Base-by-base conservation (phyloP, 805 yeast species). In the Candida railenensis region DNA sequence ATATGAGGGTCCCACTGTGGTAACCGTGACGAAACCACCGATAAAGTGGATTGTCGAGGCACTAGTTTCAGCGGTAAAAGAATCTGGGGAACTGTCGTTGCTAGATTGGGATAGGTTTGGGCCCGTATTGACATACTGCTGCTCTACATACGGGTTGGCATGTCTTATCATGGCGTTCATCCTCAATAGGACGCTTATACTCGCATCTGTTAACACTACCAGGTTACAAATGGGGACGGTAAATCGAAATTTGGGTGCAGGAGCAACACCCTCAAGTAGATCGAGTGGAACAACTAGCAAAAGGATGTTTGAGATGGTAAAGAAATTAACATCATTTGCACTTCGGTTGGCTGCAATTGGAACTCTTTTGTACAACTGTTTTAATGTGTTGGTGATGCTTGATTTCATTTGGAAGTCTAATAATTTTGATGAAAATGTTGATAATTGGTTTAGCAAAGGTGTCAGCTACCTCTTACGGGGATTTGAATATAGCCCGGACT, bases 121-220 rank as follows among this genome's bases (percentile, higher is more conserved):
- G 11, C 45, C 48, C 3, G 43, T 53, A n/a, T 36, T 53, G 15
- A 51, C 59, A n/a, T 72, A 69, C 50, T 61, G 67, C 45, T 67
- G 65, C 42, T 67, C 74, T 11, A 43, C 59, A 4, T 72, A 72
- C 47, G 77, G 75, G 0, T 42, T 70, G 16, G 39, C 66, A 22
- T 69, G 75, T 45, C 55, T 72, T 41, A 43, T 65, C 4, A 67
- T 71, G 69, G 70, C 74, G 1, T 55, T 71, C 9, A 44, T 71
- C 2, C 55, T 71, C 48, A 71, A 71, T 49, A 48, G 76, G 15
- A 71, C 76, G 0, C 45, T 66, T 44, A 65, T 63, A 4, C 54
- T 71, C 46, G 76, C 76, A 1, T 63, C 71, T 14, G 62, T 71
- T 14, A 68, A 67, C 42, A 50, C 56, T 32, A 52, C 58, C 7